Evolutionary conservation across 2,329 filamentous ascomycete species (phyloP), one percentile per base, ranked within the genome.

Genomic region (Chaetomium olivaceum): DNA sequence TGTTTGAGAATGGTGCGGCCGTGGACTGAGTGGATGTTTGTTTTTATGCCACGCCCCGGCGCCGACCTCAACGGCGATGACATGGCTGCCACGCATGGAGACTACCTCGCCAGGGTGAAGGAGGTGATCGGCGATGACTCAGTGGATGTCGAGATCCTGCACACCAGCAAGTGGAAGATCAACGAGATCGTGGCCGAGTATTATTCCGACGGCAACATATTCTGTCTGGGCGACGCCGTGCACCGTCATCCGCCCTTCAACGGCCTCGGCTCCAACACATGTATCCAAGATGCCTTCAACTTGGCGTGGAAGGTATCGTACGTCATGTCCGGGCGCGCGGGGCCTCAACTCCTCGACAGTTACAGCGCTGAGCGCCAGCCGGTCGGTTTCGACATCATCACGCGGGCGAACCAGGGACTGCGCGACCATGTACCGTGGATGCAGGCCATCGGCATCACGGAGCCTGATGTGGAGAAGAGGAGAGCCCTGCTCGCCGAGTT

Each of bases 11-110:
- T 89, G 85, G 85, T 89, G 2, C 86, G 83, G 75, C 82, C 86
- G 0, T 89, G 86, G 86, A 72, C 83, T 68, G 83, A 89, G 76
- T 89, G 86, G 85, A 79, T 85, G 76, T 84, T 85, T 52, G 83
- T 85, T 63, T 73, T 87, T 19, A 76, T 87, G 19, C 81, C 83
- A 0, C 71, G 72, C 11, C 78, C 77, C 0, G 77, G 77, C 4
- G 73, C 73, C 23, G 75, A 80, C 58, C 67, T 78, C 12, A 73
- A 73, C 4, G 73, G 79, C 5, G 69, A 74, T 23, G 71, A 72
- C 1, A 71, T 72, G 64, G 75, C 77, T 19, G 81, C 82, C 0
- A 77, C 79, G 0, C 67, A 77, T 0, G 82, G 82, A 8, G 79
- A 85, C 70, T 84, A 82, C 68, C 50, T 80, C 3, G 69, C 75